Evolutionary conservation across 2,329 filamentous ascomycete species (phyloP), one percentile per base, ranked within the genome.

Genomic region (Kalaharituber pfeilii): DNA sequence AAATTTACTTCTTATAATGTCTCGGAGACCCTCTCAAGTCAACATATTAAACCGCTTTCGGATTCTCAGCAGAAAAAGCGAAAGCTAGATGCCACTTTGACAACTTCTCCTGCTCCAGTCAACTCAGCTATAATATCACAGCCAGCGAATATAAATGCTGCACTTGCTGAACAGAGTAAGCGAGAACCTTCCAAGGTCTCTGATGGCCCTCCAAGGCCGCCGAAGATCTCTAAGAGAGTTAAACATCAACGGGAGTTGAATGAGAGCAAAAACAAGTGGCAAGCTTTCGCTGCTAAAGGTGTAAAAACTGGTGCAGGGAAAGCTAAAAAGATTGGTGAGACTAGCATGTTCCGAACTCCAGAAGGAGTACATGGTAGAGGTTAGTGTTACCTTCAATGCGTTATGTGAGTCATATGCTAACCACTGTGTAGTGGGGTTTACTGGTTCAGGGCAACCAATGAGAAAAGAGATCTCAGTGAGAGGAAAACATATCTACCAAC

Each of bases 361-460:
- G 87, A 94, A 28, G 82, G 86, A 57, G 77, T 91, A 24, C 78
- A 86, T 64, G 88, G 84, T 55, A 79, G 87, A 82, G 88, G 88
- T 94, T 25, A 47, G 71, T n/a, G n/a, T n/a, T n/a, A n/a, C n/a
- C n/a, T n/a, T n/a, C n/a, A n/a, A n/a, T n/a, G n/a, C n/a, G n/a
- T n/a, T n/a, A n/a, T n/a, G n/a, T n/a, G n/a, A n/a, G n/a, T n/a
- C n/a, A n/a, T n/a, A n/a, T n/a, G n/a, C n/a, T n/a, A n/a, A n/a
- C n/a, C n/a, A n/a, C n/a, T n/a, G n/a, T n/a, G n/a, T 61, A 95
- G 91, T 98, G 65, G 91, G 91, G 29, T 95, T 98, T 66, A 94
- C 86, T 7, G 91, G 91, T 58, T 95, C 88, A 53, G 91, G 91
- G 56, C 86, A 94, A 69, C 77, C 83, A 61, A 96, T 96, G 91